These are phyloP conservation scores for Acanthamoeba royreba DNA, from an alignment of 208 protist species.

Conservation along the genomic window DNA sequence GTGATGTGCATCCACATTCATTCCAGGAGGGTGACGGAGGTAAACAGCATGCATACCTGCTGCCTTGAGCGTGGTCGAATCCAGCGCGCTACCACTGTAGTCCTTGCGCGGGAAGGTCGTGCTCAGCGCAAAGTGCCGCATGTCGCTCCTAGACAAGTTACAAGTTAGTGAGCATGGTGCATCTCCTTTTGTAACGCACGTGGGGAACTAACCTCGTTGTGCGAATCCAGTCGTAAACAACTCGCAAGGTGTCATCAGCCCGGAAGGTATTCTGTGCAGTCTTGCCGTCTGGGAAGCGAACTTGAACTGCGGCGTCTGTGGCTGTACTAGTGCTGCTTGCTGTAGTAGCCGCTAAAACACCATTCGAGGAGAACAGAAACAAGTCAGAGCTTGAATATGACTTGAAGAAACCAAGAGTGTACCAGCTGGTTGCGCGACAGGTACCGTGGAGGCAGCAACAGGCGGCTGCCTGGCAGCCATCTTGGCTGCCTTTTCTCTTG, in stretches of 20 bases:
- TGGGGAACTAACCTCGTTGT: background rate
- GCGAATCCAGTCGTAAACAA: background rate
- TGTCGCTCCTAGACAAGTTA: background rate
- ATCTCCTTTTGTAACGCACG: background rate
- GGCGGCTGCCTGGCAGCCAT: background rate
- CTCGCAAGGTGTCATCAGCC: background rate
- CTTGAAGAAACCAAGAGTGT: background rate
- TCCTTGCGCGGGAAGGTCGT: conserved; percentile 7
- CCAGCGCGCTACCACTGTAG: background rate
- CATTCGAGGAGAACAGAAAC: background rate
- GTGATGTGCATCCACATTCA: background rate
- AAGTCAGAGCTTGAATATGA: background rate
- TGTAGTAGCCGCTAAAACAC: background rate
- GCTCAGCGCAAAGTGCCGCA: background rate
- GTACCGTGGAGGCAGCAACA: background rate
- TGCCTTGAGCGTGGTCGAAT: background rate
- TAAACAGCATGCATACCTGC: background rate
- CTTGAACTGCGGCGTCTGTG: background rate
- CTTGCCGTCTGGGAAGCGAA: background rate
- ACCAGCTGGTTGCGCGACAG: background rate
- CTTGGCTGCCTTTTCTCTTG: background rate
- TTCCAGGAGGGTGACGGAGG: background rate
- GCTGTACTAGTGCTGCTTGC: background rate
- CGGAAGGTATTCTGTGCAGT: background rate
- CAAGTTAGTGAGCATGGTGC: background rate